Evolutionary conservation across 495 filamentous ascomycete genomes (phyloP), one percentile per base, ranked within the genome.

Genomic region (Penicillium flavigenum): DNA sequence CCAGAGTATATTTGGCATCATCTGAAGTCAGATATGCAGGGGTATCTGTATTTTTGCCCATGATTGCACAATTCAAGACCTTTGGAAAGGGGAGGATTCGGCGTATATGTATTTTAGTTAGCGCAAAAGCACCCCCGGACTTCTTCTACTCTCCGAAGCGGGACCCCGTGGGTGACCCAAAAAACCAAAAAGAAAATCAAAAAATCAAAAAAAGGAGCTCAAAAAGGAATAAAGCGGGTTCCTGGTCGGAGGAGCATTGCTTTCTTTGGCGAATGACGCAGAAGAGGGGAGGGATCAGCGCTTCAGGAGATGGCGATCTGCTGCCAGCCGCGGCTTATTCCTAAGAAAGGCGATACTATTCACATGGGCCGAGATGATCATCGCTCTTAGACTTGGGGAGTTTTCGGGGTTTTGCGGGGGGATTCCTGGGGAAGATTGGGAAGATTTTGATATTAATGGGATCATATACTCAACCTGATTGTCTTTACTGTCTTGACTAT

Each of bases 1-100:
- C 73, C 26, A 76, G 57, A 7, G 68, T 68, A 51, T 71, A 72
- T 51, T 67, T 74, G 56, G 72, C 69, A 46, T 64, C 61, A 32
- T 68, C 55, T 59, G 68, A 63, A 52, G 44, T 65, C 55, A 69
- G 55, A 57, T 66, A 65, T 22, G 69, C 57, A 5, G 64, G 61
- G 41, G 67, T 67, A 56, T 61, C 67, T 38, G 56, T 54, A 38
- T 51, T 60, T 57, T 62, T 58, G 54, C 58, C 65, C 66, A 69
- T 69, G 48, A 43, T 69, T 47, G 49, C 55, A 34, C 11, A 43
- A 49, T 22, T 50, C 7, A 2, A 19, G 42, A 54, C 9, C 34
- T 29, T 36, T 31, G 49, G 45, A 47, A 16, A 17, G 50, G 38
- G 34, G 22, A 29, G 27, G 22, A 2, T 29, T 53, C 46, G 10